Base-by-base conservation (phyloP, 768 basidiomycete species). In the Cystobasidium tubakii region DNA sequence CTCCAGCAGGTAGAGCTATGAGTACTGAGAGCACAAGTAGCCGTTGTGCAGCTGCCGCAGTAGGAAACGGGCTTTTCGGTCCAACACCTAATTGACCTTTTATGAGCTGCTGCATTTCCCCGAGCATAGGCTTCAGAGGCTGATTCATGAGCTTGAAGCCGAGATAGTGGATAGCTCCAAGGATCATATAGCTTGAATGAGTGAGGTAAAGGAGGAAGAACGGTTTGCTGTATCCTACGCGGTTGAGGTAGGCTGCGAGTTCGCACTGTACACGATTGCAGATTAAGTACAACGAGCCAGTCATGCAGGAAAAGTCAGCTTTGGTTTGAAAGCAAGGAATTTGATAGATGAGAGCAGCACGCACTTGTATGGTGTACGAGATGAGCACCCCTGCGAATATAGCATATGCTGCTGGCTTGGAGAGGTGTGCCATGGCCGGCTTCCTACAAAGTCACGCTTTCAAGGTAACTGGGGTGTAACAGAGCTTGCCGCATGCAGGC, bases 121-220 rank as follows among this genome's bases (percentile, higher is more conserved):
- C 31, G 7, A 71, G 55, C 54, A 55, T 34, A 27, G 69, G 69
- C 25, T 60, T 36, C 21, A 85, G 76, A 1, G 88, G 83, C 42
- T 85, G 81, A 54, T 84, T 80, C 21, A 86, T 84, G 39, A 84
- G 65, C 7, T 82, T 80, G 31, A 97, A 86, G 77, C 87, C 86
- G 27, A 87, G 76, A 23, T 94, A 81, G 82, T 98, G 95, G 15
- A 91, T 78, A 0, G 93, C 93, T 76, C 94, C 89, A 76, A 90
- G 86, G 75, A 94, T 78, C 21, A 84, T 79, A 81, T 97, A 90
- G 0, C 81, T 66, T 44, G 90, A 89, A 81, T 98, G 95, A 2
- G 93, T 92, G 69, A 92, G 80, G 81, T 90, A 96, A 81, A 80
- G 77, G 29, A 79, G 83, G 78, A 97, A 89, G 84, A 88, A 95